Percentiles rank a stretch among this genome's conserved stretches.
Conservation (phyloP, 345 rosid genomes). For the Pseudoturritis turrita region DNA sequence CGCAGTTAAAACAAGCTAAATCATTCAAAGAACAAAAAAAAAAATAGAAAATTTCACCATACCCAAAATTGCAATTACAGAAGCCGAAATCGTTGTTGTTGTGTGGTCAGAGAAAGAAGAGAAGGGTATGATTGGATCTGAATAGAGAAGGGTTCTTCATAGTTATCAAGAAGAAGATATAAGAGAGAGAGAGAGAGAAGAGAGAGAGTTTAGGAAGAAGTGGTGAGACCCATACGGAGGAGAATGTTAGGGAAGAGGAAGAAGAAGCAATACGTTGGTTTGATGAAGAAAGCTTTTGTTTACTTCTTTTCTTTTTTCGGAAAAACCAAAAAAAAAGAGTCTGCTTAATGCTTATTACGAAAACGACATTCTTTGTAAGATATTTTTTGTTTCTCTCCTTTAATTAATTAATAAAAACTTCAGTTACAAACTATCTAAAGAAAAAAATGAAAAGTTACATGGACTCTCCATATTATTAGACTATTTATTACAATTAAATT, state of each 20-base stretch:
- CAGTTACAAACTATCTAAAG: constrained; percentile 22
- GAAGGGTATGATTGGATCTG: constrained; percentile 31
- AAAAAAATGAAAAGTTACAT: neutral
- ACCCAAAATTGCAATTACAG: constrained; percentile 3
- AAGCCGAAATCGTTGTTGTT: constrained; percentile 8
- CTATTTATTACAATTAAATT: neutral
- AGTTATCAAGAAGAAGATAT: constrained; percentile 17
- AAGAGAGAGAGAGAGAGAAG: constrained; percentile 11
- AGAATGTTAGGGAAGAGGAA: constrained; percentile 16
- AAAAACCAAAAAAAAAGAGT: constrained; percentile 9
- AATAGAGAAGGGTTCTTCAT: constrained; percentile 26
- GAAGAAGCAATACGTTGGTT: constrained; percentile 20
- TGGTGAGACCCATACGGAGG: constrained; percentile 29
- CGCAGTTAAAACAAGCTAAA: neutral
- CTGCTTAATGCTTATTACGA: constrained; percentile 26
- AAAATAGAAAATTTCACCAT: neutral
- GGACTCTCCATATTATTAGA: neutral
- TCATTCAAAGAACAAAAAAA: neutral
- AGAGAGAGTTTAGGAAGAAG: constrained; percentile 19
- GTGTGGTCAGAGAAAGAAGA: constrained; percentile 22
- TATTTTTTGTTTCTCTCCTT: constrained; percentile 18
- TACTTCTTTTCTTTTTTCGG: constrained; percentile 9
- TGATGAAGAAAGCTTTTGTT: constrained; percentile 14
- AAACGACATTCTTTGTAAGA: constrained; percentile 28
- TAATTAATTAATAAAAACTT: neutral